These are phyloP conservation scores for Oryza glumipatula DNA, from an alignment of 176 grass and related monocot genomes.

Conservation along the genomic window DNA sequence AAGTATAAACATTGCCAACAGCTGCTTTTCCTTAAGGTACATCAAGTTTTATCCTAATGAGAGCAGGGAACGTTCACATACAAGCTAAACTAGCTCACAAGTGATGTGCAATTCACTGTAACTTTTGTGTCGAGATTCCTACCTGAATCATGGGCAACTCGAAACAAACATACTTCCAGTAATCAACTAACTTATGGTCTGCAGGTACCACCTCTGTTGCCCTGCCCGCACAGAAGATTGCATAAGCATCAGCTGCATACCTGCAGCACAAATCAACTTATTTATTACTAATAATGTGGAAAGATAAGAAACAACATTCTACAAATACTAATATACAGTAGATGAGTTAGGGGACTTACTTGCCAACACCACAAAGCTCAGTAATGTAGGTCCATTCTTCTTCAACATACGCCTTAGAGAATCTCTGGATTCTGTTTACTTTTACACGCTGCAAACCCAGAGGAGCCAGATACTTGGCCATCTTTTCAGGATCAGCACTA, in stretches of 20 bases:
- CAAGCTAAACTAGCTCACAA: constrained; percentile 21
- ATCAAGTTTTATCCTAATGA: neutral
- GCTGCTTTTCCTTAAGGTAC: too few species aligned
- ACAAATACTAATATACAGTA: neutral
- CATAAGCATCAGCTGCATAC: constrained; percentile 90
- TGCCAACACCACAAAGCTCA: constrained; percentile 71
- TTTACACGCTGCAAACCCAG: constrained; percentile 59
- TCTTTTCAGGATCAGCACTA: constrained; percentile 27
- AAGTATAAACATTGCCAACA: neutral
- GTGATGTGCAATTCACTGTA: neutral
- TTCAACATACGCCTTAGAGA: constrained; percentile 52
- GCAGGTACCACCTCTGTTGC: constrained; percentile 54
- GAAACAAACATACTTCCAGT: constrained; percentile 63
- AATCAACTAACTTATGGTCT: constrained; percentile 78
- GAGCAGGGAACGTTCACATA: neutral
- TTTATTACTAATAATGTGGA: neutral
- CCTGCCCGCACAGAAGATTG: constrained; percentile 76
- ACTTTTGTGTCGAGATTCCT: neutral
- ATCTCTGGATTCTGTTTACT: constrained; percentile 49
- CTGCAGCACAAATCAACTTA: constrained; percentile 29
- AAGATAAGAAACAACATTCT: neutral
- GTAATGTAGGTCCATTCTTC: constrained; percentile 67
- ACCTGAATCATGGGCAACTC: constrained; percentile 37
- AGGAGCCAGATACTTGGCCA: constrained; percentile 45
- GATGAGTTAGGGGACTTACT: constrained; percentile 49